Percentiles rank a stretch among this genome's conserved stretches.
Evolutionary conservation across 1,284 basidiomycete genomes (phyloP).

Genomic region (Austroboletus novae-zelandiae): DNA sequence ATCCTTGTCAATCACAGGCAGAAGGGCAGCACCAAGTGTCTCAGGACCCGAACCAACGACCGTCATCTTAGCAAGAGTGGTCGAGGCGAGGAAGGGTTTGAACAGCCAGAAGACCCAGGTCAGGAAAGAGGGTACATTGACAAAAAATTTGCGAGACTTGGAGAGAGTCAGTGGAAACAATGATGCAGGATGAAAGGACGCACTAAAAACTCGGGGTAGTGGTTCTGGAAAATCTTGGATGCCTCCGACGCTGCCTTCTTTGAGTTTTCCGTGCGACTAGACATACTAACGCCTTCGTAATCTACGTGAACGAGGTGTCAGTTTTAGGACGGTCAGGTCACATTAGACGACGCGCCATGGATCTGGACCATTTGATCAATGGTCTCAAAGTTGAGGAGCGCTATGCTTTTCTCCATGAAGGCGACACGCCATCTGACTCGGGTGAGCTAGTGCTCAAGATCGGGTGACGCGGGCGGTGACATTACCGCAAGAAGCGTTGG

Average conservation of each 20-base stretch:
- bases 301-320: conserved; percentile 40
- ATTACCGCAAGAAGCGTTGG: conserved; percentile 66
- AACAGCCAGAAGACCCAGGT: conserved; percentile 84
- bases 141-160: conserved; percentile 74
- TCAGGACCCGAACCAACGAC: conserved; percentile 65
- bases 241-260: conserved; percentile 73
- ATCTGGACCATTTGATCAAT: conserved; percentile 75
- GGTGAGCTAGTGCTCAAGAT: conserved; percentile 1
- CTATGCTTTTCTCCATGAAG: conserved; percentile 67
- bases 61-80: conserved; percentile 72
- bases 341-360: conserved; percentile 47
- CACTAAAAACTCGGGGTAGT: conserved; percentile 78
- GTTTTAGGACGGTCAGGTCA: neutral
- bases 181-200: conserved; percentile 22
- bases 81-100: conserved; percentile 66
- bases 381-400: conserved; percentile 65
- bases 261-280: conserved; percentile 66
- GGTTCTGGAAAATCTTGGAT: conserved; percentile 63
- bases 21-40: conserved; percentile 56
- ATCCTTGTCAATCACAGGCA: conserved; percentile 49
- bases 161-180: neutral
- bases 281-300: conserved; percentile 68
- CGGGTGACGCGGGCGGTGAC: no score
- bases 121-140: conserved; percentile 71
- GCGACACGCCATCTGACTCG: conserved; percentile 66